A percentile compares a stretch with the other conserved stretches of the same genome.
phyloP scores from a whole-genome alignment of 192 early-diverging fungal genomes.

The Cetraspora pellucida region DNA sequence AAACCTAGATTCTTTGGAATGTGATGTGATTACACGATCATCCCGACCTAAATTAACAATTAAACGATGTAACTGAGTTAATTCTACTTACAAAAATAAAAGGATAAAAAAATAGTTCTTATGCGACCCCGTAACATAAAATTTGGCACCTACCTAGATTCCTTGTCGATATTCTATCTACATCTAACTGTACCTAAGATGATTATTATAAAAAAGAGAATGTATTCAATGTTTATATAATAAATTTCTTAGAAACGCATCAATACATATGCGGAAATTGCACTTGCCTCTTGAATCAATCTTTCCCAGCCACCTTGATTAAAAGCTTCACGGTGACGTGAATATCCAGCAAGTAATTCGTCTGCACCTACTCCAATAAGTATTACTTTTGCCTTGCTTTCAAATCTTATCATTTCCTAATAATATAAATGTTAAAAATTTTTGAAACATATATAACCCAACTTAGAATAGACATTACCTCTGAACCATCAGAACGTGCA shows the following conservation, averaged over 20 bases:
- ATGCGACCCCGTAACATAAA: no score
- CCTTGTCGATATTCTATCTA: conserved; percentile 79
- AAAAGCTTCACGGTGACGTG: conserved; percentile 79
- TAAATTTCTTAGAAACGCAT: neutral
- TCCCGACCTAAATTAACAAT: conserved; percentile 68
- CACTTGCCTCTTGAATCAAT: conserved; percentile 62
- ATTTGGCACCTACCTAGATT: conserved; percentile 64
- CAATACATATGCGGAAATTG: neutral
- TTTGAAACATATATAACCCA: neutral
- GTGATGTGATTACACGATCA: conserved; percentile 88
- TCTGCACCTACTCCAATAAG: conserved; percentile 92
- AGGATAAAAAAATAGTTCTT: neutral
- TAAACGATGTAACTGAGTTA: neutral
- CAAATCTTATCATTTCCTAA: conserved; percentile 50
- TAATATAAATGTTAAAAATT: neutral
- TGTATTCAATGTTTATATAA: neutral
- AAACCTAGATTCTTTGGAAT: conserved; percentile 81
- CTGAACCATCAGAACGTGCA: neutral
- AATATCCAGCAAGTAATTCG: conserved; percentile 93
- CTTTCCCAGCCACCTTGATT: conserved; percentile 62
- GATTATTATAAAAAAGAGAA: neutral
- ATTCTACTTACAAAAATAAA: conserved; percentile 1
- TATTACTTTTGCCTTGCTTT: conserved; percentile 73
- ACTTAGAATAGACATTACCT: neutral
- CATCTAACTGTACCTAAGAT: conserved; percentile 74